Conservation (phyloP, 306 rosid genomes). For the Dicorynia guianensis region DNA sequence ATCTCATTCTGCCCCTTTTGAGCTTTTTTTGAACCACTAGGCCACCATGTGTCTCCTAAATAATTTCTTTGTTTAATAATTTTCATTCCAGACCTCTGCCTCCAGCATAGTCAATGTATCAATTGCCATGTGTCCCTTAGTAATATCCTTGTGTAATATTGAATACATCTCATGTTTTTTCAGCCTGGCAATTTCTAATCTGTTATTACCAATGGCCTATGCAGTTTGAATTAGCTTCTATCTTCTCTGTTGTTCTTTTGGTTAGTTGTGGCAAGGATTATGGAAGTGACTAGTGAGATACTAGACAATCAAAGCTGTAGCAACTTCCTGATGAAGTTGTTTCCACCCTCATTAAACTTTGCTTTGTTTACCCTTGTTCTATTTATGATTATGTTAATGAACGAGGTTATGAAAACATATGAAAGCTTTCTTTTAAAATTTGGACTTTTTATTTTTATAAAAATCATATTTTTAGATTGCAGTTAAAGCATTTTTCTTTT, state of each 20-base stretch:
- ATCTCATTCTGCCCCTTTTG: too few species aligned
- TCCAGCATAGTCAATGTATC: too few species aligned
- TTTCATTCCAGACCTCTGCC: too few species aligned
- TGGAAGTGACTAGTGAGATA: background rate
- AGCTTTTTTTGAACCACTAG: too few species aligned
- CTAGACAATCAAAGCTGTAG: constrained; percentile 22
- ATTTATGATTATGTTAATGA: background rate
- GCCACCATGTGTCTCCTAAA: too few species aligned
- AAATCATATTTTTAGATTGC: background rate
- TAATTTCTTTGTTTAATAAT: too few species aligned
- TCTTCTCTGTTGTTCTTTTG: background rate
- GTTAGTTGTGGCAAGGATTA: background rate
- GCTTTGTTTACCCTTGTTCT: background rate
- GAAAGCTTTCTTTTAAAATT: constrained; percentile 19
- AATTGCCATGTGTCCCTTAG: too few species aligned
- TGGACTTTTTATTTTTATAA: background rate
- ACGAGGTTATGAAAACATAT: constrained; percentile 8
- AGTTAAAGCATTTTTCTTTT: constrained; percentile 18
- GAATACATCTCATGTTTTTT: background rate
- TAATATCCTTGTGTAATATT: too few species aligned
- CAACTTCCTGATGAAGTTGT: constrained; percentile 3
- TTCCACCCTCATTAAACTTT: background rate
- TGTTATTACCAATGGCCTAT: constrained; percentile 27
- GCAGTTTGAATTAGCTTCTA: constrained; percentile 12
- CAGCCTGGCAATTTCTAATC: constrained; percentile 28